Evolutionary conservation across 352 stramenopile species (phyloP).

Genomic region (Phytophthora vignae): DNA sequence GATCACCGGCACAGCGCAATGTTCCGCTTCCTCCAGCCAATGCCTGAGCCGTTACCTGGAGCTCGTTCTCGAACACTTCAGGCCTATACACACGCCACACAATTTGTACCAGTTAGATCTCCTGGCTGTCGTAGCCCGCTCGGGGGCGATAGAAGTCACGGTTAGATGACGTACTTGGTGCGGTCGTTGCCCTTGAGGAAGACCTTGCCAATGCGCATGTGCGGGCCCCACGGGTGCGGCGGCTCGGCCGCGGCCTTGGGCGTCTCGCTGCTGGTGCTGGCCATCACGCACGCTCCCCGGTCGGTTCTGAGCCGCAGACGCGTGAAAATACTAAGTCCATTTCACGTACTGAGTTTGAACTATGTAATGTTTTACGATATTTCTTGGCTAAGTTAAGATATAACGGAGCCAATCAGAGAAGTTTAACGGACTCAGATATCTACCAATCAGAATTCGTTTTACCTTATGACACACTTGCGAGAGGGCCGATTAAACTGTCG

Average conservation of each 20-base stretch:
- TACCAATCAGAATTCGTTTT: no score
- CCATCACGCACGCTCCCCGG: constrained; percentile 21
- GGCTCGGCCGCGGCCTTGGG: constrained; percentile 35
- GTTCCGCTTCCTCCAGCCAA: neutral
- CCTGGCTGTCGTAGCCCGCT: neutral
- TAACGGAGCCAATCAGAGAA: no score
- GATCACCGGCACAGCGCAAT: neutral
- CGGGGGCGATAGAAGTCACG: neutral
- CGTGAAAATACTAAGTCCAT: no score
- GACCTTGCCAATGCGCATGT: constrained; percentile 87
- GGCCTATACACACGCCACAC: constrained; percentile 47
- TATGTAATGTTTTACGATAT: no score
- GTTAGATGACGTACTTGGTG: constrained; percentile 67
- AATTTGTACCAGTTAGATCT: constrained; percentile 12
- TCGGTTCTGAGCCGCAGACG: constrained; percentile 12
- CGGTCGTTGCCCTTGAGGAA: constrained; percentile 90
- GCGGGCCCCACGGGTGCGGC: constrained; percentile 76
- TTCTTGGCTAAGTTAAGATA: no score
- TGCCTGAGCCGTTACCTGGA: constrained; percentile 53
- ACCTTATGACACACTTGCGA: no score
- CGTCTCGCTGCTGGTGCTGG: constrained; percentile 39
- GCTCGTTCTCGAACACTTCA: constrained; percentile 88
- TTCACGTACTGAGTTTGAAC: no score
- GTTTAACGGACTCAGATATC: no score
- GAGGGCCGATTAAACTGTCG: no score